Evolutionary conservation across 1,139 yeast species (phyloP).

Genomic region (Torulaspora globosa): DNA sequence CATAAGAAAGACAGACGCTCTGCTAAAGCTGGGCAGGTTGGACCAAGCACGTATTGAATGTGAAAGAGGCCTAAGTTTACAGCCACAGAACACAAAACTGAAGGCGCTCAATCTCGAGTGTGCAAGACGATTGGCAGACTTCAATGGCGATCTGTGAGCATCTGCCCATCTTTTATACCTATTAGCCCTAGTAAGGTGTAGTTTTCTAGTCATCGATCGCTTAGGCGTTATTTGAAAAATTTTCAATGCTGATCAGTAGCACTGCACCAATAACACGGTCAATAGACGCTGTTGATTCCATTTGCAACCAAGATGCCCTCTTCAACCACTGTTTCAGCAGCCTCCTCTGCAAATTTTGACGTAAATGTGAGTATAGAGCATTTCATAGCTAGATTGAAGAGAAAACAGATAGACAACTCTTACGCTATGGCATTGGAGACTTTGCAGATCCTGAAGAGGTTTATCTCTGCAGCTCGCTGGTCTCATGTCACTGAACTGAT

Average conservation of each 20-base stretch:
- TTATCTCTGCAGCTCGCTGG: slow-evolving; percentile 89
- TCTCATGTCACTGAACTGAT: slow-evolving; percentile 68
- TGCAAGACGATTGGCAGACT: slow-evolving; percentile 30
- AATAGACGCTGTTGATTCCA: neutral
- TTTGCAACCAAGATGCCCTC: slow-evolving; percentile 9
- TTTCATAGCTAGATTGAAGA: slow-evolving; percentile 39
- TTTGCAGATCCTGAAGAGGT: slow-evolving; percentile 80
- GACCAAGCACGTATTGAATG: slow-evolving; percentile 70
- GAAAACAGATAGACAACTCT: slow-evolving; percentile 43
- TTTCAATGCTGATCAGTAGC: slow-evolving; percentile 2
- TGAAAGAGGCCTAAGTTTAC: slow-evolving; percentile 71
- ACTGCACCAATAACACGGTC: neutral
- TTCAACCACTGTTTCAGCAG: slow-evolving; percentile 10
- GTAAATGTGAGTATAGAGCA: slow-evolving; percentile 40
- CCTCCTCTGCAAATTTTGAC: slow-evolving; percentile 18
- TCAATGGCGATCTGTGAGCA: slow-evolving; percentile 32
- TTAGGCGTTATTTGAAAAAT: slow-evolving; percentile 5
- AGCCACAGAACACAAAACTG: slow-evolving; percentile 50
- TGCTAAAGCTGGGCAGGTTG: slow-evolving; percentile 63
- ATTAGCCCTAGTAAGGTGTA: neutral
- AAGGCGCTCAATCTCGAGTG: slow-evolving; percentile 32
- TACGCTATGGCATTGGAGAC: slow-evolving; percentile 80
- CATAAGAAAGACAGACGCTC: slow-evolving; percentile 75
- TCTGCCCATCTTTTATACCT: neutral
- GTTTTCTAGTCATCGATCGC: slow-evolving; percentile 3